Conservation (phyloP, 1,284 basidiomycete genomes). For the Naganishia sp. region DNA sequence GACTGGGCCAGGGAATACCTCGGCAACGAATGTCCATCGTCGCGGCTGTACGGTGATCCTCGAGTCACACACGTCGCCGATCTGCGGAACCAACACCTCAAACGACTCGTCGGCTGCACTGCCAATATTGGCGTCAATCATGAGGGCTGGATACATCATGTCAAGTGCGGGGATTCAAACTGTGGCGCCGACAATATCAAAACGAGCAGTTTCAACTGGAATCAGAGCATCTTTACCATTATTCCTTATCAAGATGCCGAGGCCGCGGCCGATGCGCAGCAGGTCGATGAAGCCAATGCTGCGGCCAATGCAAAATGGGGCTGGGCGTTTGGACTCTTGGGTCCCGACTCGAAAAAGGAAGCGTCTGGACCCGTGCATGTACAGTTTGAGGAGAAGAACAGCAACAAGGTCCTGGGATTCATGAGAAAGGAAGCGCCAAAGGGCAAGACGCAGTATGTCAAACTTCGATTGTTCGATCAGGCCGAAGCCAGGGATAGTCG, state of each 20-base stretch:
- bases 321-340: constrained; percentile 14
- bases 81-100: constrained; percentile 44
- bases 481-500: constrained; percentile 30
- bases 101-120: constrained; percentile 46
- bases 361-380: background rate
- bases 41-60: constrained; percentile 35
- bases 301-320: constrained; percentile 5
- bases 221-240: constrained; percentile 30
- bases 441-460: constrained; percentile 34
- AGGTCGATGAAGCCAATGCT: background rate
- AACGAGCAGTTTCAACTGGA: constrained; percentile 31
- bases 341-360: constrained; percentile 11
- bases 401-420: constrained; percentile 45
- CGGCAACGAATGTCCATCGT: constrained; percentile 40
- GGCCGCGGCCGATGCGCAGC: background rate
- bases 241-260: background rate
- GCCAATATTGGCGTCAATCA: constrained; percentile 49
- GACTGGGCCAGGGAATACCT: constrained; percentile 42
- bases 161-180: constrained; percentile 42
- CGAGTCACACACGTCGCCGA: constrained; percentile 37
- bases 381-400: constrained; percentile 46
- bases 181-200: constrained; percentile 33
- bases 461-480: constrained; percentile 35
- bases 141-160: constrained; percentile 45
- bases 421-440: constrained; percentile 15